phyloP scores from a whole-genome alignment of 192 early-diverging fungal genomes.

The Backusella luteola region DNA sequence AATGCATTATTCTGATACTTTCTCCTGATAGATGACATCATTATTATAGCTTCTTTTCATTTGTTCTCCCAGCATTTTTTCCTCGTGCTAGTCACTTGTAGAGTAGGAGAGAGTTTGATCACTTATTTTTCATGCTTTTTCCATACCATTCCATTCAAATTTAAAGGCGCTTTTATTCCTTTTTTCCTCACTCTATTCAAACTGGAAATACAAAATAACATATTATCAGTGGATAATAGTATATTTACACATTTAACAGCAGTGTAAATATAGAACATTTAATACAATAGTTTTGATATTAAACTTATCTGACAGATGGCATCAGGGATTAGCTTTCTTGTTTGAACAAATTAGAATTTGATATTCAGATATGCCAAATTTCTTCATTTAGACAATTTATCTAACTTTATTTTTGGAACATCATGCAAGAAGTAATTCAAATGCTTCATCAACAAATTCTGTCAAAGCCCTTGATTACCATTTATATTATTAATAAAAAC shows the following conservation, averaged over 20 bases:
- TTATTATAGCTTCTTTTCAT: not conserved
- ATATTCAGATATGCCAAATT: not conserved
- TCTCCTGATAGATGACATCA: conserved; percentile 4
- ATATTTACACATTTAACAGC: not conserved
- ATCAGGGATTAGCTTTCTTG: not conserved
- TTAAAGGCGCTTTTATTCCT: too few relatives aligned
- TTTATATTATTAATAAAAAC: not conserved
- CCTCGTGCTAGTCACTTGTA: conserved; percentile 6
- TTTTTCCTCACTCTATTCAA: not conserved
- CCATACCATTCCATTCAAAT: not conserved
- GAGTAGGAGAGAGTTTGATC: not conserved
- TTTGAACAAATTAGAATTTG: not conserved
- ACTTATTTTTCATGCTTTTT: not conserved
- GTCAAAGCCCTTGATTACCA: not conserved
- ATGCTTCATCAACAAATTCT: not conserved
- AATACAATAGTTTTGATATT: not conserved
- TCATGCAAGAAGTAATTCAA: not conserved
- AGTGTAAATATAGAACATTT: not conserved
- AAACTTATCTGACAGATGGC: not conserved
- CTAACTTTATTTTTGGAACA: not conserved
- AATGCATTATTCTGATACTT: not conserved
- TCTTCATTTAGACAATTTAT: not conserved
- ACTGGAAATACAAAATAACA: not conserved
- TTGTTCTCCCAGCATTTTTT: not conserved
- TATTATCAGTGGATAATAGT: not conserved